phyloP scores from a whole-genome alignment of 2,329 filamentous ascomycete genomes.

The Fusarium musae region DNA sequence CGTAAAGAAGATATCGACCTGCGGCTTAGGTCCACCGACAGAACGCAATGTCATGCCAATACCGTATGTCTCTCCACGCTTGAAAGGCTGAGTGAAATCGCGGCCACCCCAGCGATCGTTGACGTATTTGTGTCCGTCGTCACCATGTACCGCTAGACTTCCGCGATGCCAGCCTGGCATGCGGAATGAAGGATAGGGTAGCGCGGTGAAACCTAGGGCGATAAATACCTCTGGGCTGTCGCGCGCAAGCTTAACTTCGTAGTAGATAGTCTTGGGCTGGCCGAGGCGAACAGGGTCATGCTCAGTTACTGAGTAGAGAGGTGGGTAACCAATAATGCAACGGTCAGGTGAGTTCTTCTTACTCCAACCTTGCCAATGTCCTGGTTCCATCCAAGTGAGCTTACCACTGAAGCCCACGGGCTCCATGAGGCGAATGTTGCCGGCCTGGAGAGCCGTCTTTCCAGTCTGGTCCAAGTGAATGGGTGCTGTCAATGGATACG shows the following conservation, averaged over 20 bases:
- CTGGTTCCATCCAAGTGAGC: constrained; percentile 58
- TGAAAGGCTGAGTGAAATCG: constrained; percentile 73
- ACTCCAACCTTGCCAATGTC: constrained; percentile 63
- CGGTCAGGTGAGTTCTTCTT: constrained; percentile 64
- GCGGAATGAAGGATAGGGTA: constrained; percentile 81
- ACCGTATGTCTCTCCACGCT: constrained; percentile 73
- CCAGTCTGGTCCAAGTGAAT: constrained; percentile 60
- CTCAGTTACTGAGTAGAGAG: constrained; percentile 71
- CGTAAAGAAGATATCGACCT: constrained; percentile 71
- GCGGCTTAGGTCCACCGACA: constrained; percentile 43
- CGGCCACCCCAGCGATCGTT: constrained; percentile 80
- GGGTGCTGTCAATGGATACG: constrained; percentile 68
- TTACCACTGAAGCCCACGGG: constrained; percentile 61
- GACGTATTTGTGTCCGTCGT: constrained; percentile 80
- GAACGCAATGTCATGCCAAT: constrained; percentile 73
- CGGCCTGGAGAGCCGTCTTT: constrained; percentile 58
- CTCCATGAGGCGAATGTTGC: constrained; percentile 65
- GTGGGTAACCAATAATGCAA: constrained; percentile 74
- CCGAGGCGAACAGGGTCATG: constrained; percentile 64
- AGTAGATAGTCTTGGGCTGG: constrained; percentile 70
- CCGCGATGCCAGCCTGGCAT: constrained; percentile 85
- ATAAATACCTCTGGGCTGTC: constrained; percentile 62
- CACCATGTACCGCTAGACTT: constrained; percentile 79
- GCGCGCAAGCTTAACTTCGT: constrained; percentile 70
- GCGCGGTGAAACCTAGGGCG: constrained; percentile 76